Conservation (phyloP, 768 basidiomycete genomes). For the Kwoniella sp. region DNA sequence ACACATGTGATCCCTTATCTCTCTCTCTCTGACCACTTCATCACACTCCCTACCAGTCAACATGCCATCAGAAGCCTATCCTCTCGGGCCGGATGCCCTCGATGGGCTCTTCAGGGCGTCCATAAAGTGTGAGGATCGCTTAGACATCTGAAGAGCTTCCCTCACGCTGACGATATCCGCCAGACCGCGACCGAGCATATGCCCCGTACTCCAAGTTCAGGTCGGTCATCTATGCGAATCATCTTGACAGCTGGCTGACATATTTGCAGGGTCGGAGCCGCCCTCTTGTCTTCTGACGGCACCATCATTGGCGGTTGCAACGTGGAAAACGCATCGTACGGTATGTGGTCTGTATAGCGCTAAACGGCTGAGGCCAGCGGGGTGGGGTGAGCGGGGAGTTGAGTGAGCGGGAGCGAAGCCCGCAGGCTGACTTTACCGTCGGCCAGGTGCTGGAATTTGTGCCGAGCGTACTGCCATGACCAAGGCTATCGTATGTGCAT, state of each 20-base stretch:
- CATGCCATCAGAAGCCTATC: constrained; percentile 1
- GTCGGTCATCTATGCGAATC: constrained; percentile 16
- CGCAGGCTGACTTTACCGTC: not conserved
- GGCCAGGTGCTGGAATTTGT: constrained; percentile 77
- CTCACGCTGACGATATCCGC: not conserved
- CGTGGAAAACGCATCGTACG: constrained; percentile 89
- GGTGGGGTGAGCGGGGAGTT: not conserved
- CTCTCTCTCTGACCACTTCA: not conserved
- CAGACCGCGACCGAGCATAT: constrained; percentile 62
- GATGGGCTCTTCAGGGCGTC: constrained; percentile 34
- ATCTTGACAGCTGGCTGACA: not conserved
- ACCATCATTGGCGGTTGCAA: constrained; percentile 78
- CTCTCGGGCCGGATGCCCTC: constrained; percentile 1
- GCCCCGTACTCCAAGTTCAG: constrained; percentile 85
- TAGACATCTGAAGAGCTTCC: not conserved
- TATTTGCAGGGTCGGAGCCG: constrained; percentile 70
- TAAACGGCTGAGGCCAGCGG: not conserved
- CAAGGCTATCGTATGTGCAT: constrained; percentile 64
- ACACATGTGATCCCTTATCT: no score
- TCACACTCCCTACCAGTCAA: not conserved
- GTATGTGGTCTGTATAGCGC: constrained; percentile 51
- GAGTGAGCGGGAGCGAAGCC: not conserved
- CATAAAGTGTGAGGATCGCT: constrained; percentile 19
- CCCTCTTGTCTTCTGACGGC: constrained; percentile 62
- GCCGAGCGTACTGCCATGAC: constrained; percentile 91